Conservation (phyloP, 2,329 filamentous ascomycete genomes). For the Aspergillus unguis region DNA sequence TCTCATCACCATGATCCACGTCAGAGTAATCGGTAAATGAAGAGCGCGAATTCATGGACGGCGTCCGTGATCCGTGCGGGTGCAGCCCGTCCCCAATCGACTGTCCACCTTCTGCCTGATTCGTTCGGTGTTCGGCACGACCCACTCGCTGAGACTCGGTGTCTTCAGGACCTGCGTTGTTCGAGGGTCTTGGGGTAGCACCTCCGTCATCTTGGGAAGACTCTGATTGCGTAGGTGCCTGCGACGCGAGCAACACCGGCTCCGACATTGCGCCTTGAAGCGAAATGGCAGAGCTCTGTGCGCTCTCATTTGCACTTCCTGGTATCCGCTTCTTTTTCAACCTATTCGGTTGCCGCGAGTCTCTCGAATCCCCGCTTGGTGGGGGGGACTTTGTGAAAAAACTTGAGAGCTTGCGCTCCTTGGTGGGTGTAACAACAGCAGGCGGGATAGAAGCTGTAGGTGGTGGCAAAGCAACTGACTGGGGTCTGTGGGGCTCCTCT, state of each 20-base stretch:
- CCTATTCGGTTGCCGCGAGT: slow-evolving; percentile 75
- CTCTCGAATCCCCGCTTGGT: slow-evolving; percentile 56
- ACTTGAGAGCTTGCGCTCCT: slow-evolving; percentile 65
- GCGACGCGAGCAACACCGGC: slow-evolving; percentile 36
- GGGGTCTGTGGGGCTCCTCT: slow-evolving; percentile 4
- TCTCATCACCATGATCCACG: slow-evolving; percentile 67
- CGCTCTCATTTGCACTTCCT: slow-evolving; percentile 75
- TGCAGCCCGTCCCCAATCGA: slow-evolving; percentile 54
- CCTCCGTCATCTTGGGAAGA: slow-evolving; percentile 29
- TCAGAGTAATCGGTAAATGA: slow-evolving; percentile 79
- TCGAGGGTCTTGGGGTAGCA: slow-evolving; percentile 34
- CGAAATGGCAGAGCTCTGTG: slow-evolving; percentile 84
- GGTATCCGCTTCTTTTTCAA: slow-evolving; percentile 81
- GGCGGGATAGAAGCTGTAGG: slow-evolving; percentile 37
- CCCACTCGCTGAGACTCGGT: slow-evolving; percentile 15
- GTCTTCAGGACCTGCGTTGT: slow-evolving; percentile 30
- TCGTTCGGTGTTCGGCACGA: slow-evolving; percentile 21
- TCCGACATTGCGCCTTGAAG: slow-evolving; percentile 50
- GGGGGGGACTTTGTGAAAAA: slow-evolving; percentile 68
- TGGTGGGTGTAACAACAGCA: slow-evolving; percentile 54
- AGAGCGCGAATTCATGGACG: slow-evolving; percentile 69
- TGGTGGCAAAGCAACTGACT: slow-evolving; percentile 47
- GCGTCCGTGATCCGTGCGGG: slow-evolving; percentile 68
- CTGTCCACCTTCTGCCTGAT: slow-evolving; percentile 40
- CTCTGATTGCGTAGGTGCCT: slow-evolving; percentile 26